phyloP scores from a whole-genome alignment of 2,329 filamentous ascomycete genomes.

The Aspergillus novofumigatus region DNA sequence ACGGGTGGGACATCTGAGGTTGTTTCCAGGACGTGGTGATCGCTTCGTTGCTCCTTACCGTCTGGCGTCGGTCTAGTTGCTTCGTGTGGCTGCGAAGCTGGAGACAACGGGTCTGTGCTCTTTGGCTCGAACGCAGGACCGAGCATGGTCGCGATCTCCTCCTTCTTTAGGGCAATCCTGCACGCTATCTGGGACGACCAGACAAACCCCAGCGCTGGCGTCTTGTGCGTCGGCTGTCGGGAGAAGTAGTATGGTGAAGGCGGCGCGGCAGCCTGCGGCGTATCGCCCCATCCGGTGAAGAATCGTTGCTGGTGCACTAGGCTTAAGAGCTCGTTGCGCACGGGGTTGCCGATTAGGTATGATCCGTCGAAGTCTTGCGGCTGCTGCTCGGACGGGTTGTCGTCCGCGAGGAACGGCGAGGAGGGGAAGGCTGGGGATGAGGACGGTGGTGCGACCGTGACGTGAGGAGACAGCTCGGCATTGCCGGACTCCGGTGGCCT shows the following conservation, averaged over 20 bases:
- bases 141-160: slow-evolving; percentile 47
- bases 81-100: background rate
- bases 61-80: background rate
- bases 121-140: slow-evolving; percentile 1
- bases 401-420: slow-evolving; percentile 25
- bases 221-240: slow-evolving; percentile 56
- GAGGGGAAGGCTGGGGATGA: slow-evolving; percentile 27
- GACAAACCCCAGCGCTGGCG: slow-evolving; percentile 78
- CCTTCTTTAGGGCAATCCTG: slow-evolving; percentile 75
- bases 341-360: slow-evolving; percentile 37
- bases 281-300: slow-evolving; percentile 93
- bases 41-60: background rate
- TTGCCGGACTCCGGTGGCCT: slow-evolving; percentile 10
- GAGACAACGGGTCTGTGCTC: background rate
- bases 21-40: background rate
- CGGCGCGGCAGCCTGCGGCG: slow-evolving; percentile 28
- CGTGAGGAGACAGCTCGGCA: slow-evolving; percentile 14
- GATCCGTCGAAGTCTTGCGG: slow-evolving; percentile 24
- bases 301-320: slow-evolving; percentile 89
- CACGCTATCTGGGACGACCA: slow-evolving; percentile 88
- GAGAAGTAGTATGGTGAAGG: slow-evolving; percentile 7
- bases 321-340: slow-evolving; percentile 55
- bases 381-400: slow-evolving; percentile 15
- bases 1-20: background rate
- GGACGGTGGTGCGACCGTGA: slow-evolving; percentile 10